Base-by-base conservation (phyloP, 176 grass and related monocot genomes). In the Oryza coarctata region DNA sequence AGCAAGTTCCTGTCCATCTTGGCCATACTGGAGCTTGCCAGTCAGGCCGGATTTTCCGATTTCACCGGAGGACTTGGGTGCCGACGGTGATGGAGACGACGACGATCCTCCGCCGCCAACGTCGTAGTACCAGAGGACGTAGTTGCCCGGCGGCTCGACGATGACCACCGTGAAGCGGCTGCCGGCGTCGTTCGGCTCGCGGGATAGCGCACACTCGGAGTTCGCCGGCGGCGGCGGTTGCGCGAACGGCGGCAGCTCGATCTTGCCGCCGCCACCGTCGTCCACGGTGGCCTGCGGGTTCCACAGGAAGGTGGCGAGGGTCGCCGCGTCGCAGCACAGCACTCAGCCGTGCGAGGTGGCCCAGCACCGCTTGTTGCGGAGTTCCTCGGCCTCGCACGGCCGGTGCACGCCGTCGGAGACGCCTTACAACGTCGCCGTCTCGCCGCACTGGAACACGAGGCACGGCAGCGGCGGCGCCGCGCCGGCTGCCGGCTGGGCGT, bases 111-210 rank as follows among this genome's bases (percentile, higher is more conserved):
- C n/a, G n/a, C n/a, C n/a, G 32, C 7, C 41, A 69, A 7, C 18
- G 78, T 65, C 58, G 80, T 70, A 83, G 70, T 50, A 66, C 81
- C 81, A 75, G 7, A 83, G 60, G 14, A 64, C 58, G 20, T 41
- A 20, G 41, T 43, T 72, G 11, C 35, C 3, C 11, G 20, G 23
- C 15, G n/a, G n/a, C n/a, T 83, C 81, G 9, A 35, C 27, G 0
- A 75, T 32, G 31, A 75, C 61, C n/a, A 83, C 43, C n/a, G 71
- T 75, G 81, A 30, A 68, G 0, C 31, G 17, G 23, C 9, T 43
- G 58, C 0, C 22, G 20, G 35, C n/a, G 26, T 0, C 79, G 5
- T 28, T 49, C 38, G 68, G 55, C 1, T 15, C 4, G 69, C 39
- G 20, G 38, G 80, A 82, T 0, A 82, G 39, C 38, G 7, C 70